Evolutionary conservation across 2,329 filamentous ascomycete species (phyloP).

Genomic region (Thielaviopsis euricoi): DNA sequence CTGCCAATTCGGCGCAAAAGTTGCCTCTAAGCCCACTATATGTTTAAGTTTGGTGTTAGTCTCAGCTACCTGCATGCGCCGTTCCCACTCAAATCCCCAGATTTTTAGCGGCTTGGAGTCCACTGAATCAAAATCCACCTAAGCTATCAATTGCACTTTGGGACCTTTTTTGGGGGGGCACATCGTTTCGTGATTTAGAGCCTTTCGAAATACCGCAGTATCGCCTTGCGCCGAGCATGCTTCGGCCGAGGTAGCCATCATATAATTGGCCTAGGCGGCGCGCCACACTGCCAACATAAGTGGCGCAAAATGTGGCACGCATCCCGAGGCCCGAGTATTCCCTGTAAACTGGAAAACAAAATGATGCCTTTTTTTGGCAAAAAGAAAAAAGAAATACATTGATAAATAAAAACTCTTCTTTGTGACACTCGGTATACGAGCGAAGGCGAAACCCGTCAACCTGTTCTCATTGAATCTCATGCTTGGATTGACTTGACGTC

Average conservation of each 20-base stretch:
- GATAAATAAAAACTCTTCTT: not conserved
- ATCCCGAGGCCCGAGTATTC: not conserved
- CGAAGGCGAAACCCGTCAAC: too few relatives aligned
- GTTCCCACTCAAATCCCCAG: not conserved
- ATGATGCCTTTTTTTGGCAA: too few relatives aligned
- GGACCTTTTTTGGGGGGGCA: too few relatives aligned
- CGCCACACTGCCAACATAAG: not conserved
- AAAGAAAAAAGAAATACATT: too few relatives aligned
- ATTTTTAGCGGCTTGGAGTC: not conserved
- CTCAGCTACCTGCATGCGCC: not conserved
- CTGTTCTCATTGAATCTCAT: not conserved
- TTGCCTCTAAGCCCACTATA: not conserved
- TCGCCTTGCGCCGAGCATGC: conserved; percentile 11
- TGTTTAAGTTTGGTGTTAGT: not conserved
- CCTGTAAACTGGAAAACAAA: not conserved
- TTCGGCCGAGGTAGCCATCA: conserved; percentile 10
- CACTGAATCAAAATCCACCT: not conserved
- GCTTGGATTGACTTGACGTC: not conserved
- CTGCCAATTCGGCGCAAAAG: not conserved
- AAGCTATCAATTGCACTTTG: too few relatives aligned
- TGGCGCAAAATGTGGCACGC: not conserved
- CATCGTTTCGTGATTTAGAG: not conserved
- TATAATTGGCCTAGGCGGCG: not conserved
- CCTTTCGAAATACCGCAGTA: conserved; percentile 7
- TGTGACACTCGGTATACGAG: too few relatives aligned